Evolutionary conservation across 768 basidiomycete species (phyloP).

Genomic region (Calocybe gangraenosa): DNA sequence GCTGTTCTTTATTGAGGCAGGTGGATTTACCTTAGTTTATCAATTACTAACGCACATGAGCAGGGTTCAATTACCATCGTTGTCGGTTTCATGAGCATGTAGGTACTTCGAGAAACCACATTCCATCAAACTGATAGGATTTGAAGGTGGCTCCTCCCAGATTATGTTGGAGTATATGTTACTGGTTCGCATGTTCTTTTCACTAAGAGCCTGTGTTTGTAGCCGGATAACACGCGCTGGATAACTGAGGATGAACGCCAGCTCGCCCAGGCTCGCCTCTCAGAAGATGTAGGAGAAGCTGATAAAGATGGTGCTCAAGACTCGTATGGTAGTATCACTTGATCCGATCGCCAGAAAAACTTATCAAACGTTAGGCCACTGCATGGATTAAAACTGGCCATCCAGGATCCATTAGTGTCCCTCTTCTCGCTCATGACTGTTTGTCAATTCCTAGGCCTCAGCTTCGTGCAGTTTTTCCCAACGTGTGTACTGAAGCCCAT

Average conservation of each 20-base stretch:
- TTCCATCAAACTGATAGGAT: neutral
- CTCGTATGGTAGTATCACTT: conserved; percentile 44
- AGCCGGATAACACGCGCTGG: conserved; percentile 66
- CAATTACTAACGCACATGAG: conserved; percentile 1
- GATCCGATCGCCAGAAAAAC: neutral
- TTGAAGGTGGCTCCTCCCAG: conserved; percentile 55
- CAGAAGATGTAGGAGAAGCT: conserved; percentile 66
- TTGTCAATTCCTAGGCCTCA: conserved; percentile 48
- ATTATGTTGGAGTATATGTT: too few species aligned
- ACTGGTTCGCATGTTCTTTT: conserved; percentile 18
- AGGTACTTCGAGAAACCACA: neutral
- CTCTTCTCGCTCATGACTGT: conserved; percentile 51
- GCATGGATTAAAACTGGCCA: conserved; percentile 49
- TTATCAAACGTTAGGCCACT: conserved; percentile 30
- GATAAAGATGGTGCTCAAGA: conserved; percentile 53
- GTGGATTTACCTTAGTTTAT: neutral
- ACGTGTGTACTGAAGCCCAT: neutral
- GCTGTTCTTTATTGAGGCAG: conserved; percentile 69
- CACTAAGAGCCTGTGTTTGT: neutral
- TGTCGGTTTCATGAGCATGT: conserved; percentile 37
- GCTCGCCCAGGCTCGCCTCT: conserved; percentile 60
- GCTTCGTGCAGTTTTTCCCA: conserved; percentile 14
- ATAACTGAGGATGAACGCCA: conserved; percentile 44
- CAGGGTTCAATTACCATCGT: conserved; percentile 65
- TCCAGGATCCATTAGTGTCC: conserved; percentile 50